Evolutionary conservation across 208 protist genomes (phyloP).

Genomic region (Naegleria gruberi): DNA sequence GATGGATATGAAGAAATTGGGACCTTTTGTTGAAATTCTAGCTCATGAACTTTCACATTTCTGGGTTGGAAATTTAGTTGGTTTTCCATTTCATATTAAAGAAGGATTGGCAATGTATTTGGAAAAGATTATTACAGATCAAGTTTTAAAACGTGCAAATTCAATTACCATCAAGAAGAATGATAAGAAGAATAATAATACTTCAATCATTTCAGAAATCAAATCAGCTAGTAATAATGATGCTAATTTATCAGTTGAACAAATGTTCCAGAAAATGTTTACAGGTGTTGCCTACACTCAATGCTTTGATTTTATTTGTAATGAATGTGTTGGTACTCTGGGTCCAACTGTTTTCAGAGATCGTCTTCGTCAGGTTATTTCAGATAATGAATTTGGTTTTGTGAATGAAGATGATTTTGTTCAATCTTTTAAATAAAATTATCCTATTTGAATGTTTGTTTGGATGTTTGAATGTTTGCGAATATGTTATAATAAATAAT

Average conservation of each 20-base stretch:
- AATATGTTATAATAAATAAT: too few relatives aligned
- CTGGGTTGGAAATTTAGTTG: slow-evolving; percentile 68
- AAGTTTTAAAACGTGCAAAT: slow-evolving; percentile 22
- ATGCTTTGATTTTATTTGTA: neutral
- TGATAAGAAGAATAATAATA: neutral
- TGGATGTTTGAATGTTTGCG: too few relatives aligned
- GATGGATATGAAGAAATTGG: slow-evolving; percentile 23
- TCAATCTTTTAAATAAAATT: neutral
- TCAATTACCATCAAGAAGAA: neutral
- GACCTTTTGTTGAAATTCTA: slow-evolving; percentile 52
- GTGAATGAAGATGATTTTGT: neutral
- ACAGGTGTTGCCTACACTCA: neutral
- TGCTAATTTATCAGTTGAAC: neutral
- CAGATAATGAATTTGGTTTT: slow-evolving; percentile 1
- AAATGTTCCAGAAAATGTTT: neutral
- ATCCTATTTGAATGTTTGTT: too few relatives aligned
- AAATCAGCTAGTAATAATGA: neutral
- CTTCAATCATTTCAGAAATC: neutral
- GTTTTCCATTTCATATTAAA: slow-evolving; percentile 66
- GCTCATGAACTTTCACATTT: slow-evolving; percentile 72
- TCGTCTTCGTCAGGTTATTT: neutral
- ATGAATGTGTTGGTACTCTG: neutral
- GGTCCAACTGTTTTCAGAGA: neutral
- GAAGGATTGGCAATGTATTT: slow-evolving; percentile 69
- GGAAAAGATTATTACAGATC: slow-evolving; percentile 55